Evolutionary conservation across 2,329 filamentous ascomycete genomes (phyloP).

Genomic region (Cladobotryum protrusum): DNA sequence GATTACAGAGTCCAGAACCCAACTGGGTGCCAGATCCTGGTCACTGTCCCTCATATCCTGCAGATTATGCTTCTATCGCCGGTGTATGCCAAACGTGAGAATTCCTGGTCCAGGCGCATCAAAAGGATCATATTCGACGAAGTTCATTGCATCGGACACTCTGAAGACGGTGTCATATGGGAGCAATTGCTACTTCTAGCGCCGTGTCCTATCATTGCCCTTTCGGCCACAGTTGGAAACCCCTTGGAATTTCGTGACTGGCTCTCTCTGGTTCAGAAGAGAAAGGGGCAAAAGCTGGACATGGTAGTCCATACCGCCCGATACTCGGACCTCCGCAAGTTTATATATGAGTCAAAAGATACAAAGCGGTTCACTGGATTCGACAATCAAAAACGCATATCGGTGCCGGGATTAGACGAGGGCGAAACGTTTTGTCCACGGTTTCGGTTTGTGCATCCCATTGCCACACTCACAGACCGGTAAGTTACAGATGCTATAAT

Average conservation of each 20-base stretch:
- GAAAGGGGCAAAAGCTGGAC: conserved; percentile 55
- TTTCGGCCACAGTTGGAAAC: conserved; percentile 76
- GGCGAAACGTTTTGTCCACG: conserved; percentile 27
- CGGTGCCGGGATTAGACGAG: conserved; percentile 40
- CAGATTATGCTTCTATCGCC: conserved; percentile 70
- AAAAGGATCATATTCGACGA: conserved; percentile 78
- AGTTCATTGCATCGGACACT: conserved; percentile 72
- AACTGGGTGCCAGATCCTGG: conserved; percentile 64
- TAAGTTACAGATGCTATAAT: conserved; percentile 14
- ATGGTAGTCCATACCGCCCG: conserved; percentile 64
- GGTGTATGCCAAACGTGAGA: conserved; percentile 49
- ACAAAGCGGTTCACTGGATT: conserved; percentile 48
- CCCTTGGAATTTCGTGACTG: conserved; percentile 63
- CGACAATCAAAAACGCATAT: conserved; percentile 32
- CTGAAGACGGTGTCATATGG: conserved; percentile 71
- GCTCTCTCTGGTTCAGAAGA: conserved; percentile 58
- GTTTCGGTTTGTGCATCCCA: conserved; percentile 60
- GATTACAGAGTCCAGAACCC: conserved; percentile 72
- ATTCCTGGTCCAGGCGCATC: conserved; percentile 58
- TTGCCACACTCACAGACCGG: conserved; percentile 56
- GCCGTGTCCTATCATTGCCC: conserved; percentile 70
- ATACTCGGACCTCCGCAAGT: conserved; percentile 75
- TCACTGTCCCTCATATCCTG: conserved; percentile 72
- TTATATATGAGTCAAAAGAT: conserved; percentile 52
- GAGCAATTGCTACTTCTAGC: conserved; percentile 69